Conservation (phyloP, 768 basidiomycete species). For the Gymnopilus dilepis region DNA sequence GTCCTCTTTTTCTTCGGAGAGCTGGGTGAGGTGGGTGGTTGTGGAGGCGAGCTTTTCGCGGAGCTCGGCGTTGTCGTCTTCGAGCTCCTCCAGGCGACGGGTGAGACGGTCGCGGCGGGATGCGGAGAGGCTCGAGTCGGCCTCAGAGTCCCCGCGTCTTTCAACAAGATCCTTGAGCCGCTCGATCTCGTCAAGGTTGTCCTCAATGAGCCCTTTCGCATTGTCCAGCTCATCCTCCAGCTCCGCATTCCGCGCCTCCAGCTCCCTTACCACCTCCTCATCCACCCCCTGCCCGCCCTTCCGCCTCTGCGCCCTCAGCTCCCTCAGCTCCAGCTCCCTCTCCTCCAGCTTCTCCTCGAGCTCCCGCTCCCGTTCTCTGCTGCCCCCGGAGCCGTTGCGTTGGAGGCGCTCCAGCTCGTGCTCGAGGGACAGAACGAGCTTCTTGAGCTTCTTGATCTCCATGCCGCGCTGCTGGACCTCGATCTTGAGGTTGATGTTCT, state of each 20-base stretch:
- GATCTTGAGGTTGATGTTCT: slow-evolving; percentile 92
- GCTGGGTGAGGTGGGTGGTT: slow-evolving; percentile 54
- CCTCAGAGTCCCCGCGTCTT: slow-evolving; percentile 40
- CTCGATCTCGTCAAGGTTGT: slow-evolving; percentile 85
- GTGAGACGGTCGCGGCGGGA: slow-evolving; percentile 49
- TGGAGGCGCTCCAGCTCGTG: slow-evolving; percentile 77
- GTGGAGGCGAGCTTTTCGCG: slow-evolving; percentile 62
- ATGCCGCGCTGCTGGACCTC: slow-evolving; percentile 88
- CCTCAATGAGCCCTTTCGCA: slow-evolving; percentile 70
- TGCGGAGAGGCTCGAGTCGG: slow-evolving; percentile 43
- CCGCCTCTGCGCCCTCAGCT: slow-evolving; percentile 59
- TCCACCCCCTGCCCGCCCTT: slow-evolving; percentile 42
- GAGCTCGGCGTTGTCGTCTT: slow-evolving; percentile 68
- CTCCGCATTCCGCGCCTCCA: slow-evolving; percentile 66
- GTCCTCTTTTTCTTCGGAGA: slow-evolving; percentile 77
- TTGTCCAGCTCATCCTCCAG: slow-evolving; percentile 78
- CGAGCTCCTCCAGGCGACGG: slow-evolving; percentile 59
- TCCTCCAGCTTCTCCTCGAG: slow-evolving; percentile 80
- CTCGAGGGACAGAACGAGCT: slow-evolving; percentile 84
- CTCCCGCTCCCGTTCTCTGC: slow-evolving; percentile 62
- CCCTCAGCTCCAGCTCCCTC: slow-evolving; percentile 69
- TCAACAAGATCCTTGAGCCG: slow-evolving; percentile 73
- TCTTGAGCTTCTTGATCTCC: slow-evolving; percentile 92
- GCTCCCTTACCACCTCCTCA: slow-evolving; percentile 57
- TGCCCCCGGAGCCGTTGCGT: slow-evolving; percentile 47